phyloP scores from a whole-genome alignment of 768 basidiomycete genomes.

The Ramaria sp. region DNA sequence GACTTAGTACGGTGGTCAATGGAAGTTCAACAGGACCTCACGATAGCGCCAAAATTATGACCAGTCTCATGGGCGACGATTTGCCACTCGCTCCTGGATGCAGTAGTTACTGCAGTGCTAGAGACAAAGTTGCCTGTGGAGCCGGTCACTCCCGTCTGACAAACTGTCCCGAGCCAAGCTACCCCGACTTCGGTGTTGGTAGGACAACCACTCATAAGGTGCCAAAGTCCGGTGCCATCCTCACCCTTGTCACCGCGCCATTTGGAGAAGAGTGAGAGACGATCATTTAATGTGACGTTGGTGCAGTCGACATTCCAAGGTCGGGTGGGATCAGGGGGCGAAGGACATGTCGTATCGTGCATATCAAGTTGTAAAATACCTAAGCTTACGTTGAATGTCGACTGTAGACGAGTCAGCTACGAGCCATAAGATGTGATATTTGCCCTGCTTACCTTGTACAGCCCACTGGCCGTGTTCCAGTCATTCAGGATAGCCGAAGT shows the following conservation, averaged over 20 bases:
- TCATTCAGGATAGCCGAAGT: conserved; percentile 63
- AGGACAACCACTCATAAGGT: conserved; percentile 76
- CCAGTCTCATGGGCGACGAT: conserved; percentile 77
- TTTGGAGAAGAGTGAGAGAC: conserved; percentile 67
- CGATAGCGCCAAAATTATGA: conserved; percentile 85
- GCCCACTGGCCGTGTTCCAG: conserved; percentile 66
- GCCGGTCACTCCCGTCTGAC: conserved; percentile 42
- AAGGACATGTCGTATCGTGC: conserved; percentile 56
- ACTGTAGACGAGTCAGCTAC: conserved; percentile 23
- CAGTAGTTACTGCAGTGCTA: conserved; percentile 75
- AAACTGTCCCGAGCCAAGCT: conserved; percentile 79
- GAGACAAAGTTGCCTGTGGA: conserved; percentile 44
- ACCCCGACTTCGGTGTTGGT: conserved; percentile 79
- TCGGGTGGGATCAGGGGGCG: conserved; percentile 31
- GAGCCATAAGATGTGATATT: not conserved
- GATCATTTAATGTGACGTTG: conserved; percentile 45
- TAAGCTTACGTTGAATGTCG: conserved; percentile 75
- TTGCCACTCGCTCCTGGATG: conserved; percentile 71
- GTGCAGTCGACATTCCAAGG: conserved; percentile 74
- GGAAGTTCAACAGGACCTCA: conserved; percentile 23
- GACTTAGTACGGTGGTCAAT: not conserved
- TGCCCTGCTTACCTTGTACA: conserved; percentile 45
- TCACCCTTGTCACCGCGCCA: conserved; percentile 68
- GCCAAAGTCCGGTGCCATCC: conserved; percentile 80
- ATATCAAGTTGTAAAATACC: conserved; percentile 74